Evolutionary conservation across 2,329 filamentous ascomycete genomes (phyloP).

Genomic region (Microsporum audouinii): DNA sequence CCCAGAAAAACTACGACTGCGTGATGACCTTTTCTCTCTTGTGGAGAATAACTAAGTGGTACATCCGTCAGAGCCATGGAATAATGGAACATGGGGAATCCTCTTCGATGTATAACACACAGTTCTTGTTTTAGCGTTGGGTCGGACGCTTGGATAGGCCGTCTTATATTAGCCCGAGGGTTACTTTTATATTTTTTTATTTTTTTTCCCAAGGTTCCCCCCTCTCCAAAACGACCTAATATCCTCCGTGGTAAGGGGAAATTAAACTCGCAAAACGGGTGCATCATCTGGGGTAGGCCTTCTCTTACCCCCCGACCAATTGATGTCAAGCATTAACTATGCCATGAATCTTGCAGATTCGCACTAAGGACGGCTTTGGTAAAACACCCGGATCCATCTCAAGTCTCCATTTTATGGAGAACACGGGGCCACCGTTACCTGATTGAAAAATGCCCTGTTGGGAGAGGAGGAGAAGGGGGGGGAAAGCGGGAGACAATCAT

Average conservation of each 20-base stretch:
- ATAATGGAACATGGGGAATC: not conserved
- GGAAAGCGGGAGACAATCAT: not conserved
- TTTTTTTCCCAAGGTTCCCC: not conserved
- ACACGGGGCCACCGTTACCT: not conserved
- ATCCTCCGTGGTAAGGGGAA: not conserved
- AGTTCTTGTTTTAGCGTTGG: not conserved
- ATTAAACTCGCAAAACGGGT: slow-evolving; percentile 4
- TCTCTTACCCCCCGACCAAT: not conserved
- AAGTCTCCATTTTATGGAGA: not conserved
- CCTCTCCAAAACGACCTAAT: not conserved
- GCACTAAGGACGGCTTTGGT: slow-evolving; percentile 5
- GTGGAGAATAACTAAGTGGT: not conserved
- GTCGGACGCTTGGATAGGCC: not conserved
- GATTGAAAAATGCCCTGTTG: not conserved
- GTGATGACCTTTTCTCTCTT: not conserved
- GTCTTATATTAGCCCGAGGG: not conserved
- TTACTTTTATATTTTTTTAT: not conserved
- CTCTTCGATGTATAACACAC: not conserved
- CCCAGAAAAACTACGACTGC: slow-evolving; percentile 1
- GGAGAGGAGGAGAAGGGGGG: not conserved
- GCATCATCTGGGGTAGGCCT: slow-evolving; percentile 3
- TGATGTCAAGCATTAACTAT: not conserved
- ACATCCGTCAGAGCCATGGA: not conserved
- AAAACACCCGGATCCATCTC: slow-evolving; percentile 2
- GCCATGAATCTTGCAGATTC: slow-evolving; percentile 3